A percentile compares a stretch with the other conserved stretches of the same genome.
phyloP scores from a whole-genome alignment of 2,329 filamentous ascomycete species.

The Clarireedia homoeocarpa region DNA sequence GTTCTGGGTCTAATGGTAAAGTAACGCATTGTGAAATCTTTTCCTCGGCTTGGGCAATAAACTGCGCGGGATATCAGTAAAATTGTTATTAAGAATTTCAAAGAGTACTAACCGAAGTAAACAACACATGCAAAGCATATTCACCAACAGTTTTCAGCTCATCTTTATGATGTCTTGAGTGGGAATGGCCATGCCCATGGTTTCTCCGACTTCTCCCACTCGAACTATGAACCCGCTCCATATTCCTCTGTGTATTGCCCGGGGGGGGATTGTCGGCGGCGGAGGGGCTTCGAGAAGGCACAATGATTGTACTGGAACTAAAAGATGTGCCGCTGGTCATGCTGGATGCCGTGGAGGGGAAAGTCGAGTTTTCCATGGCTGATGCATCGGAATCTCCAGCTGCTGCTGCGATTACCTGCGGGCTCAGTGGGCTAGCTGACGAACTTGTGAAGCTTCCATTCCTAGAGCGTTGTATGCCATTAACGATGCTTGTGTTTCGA shows the following conservation, averaged over 20 bases:
- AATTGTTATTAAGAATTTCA: not conserved
- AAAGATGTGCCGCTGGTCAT: constrained; percentile 25
- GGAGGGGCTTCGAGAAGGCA: constrained; percentile 32
- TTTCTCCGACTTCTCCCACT: constrained; percentile 58
- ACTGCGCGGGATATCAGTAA: constrained; percentile 41
- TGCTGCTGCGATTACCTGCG: constrained; percentile 71
- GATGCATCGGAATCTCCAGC: constrained; percentile 34
- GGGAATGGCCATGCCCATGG: constrained; percentile 59
- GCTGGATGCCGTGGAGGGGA: constrained; percentile 21
- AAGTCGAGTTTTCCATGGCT: constrained; percentile 25
- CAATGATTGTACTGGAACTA: constrained; percentile 24
- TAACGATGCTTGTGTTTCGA: constrained; percentile 92
- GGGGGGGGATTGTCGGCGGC: constrained; percentile 37
- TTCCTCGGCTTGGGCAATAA: constrained; percentile 93
- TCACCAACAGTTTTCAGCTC: constrained; percentile 93
- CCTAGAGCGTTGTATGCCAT: constrained; percentile 87
- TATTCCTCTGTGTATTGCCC: constrained; percentile 42
- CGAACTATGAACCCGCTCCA: constrained; percentile 55
- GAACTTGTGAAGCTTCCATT: constrained; percentile 82
- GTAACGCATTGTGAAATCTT: constrained; percentile 87
- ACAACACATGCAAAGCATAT: constrained; percentile 92
- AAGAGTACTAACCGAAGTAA: constrained; percentile 64
- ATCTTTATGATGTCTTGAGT: constrained; percentile 56
- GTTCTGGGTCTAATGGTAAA: constrained; percentile 70
- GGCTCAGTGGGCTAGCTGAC: constrained; percentile 76